Base-by-base conservation (phyloP, 805 yeast species). In the Brettanomyces sp. region DNA sequence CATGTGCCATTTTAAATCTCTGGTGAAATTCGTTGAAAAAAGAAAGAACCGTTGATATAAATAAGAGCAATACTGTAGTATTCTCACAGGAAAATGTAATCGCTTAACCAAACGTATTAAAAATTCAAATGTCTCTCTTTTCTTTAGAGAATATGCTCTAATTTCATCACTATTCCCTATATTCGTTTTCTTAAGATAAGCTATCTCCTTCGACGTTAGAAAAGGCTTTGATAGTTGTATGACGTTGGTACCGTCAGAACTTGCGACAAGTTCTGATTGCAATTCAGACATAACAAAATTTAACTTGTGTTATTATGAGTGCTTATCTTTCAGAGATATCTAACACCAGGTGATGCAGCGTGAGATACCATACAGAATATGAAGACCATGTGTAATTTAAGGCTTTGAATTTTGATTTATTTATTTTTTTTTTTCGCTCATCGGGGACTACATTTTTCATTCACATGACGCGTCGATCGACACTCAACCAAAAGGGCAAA, bases 31-130 rank as follows among this genome's bases (percentile, higher is more conserved):
- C 57, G 85, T 45, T 9, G 49, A 83, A 61, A 81, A 79, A 13
- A 88, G 66, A 55, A 76, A 80, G 55, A 73, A 83, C 42, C 88
- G 66, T 53, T 88, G 95, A 57, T 80, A 83, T 52, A 80, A 80
- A 50, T 78, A 74, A 77, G 85, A 78, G 3, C 93, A 73, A 8
- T 85, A 74, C 49, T 81, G 82, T 41, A 88, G 64, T 2, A 86
- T 80, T 42, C 81, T 69, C 21, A 83, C 65, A 0, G 96, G 96
- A 49, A 83, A 76, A 56, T 79, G 80, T 56, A 84, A 61, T 3
- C 65, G 61, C 28, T 70, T 69, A 28, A 79, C 70, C 3, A 82
- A 59, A 48, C 74, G 77, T 50, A 76, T 72, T 32, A 81, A 56
- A 52, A 77, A 76, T 46, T 72, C 75, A 47, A 79, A 72, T 2